phyloP scores from a whole-genome alignment of 1,284 basidiomycete species.

The Laetiporus sulphureus region DNA sequence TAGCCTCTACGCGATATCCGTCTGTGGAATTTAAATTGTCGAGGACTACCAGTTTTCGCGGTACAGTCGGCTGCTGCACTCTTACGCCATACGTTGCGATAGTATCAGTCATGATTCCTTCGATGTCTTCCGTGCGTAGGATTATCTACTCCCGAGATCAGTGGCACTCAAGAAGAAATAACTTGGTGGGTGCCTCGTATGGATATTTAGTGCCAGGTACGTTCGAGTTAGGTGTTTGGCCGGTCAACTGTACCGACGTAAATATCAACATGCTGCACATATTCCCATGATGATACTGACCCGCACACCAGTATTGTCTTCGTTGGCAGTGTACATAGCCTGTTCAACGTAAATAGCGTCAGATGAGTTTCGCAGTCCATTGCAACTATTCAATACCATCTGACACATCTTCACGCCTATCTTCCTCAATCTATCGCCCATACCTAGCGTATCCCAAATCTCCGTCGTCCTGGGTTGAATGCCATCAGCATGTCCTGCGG shows the following conservation, averaged over 20 bases:
- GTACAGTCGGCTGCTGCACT: slow-evolving; percentile 8
- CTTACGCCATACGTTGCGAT: background rate
- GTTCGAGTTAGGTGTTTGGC: slow-evolving; percentile 1
- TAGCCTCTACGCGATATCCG: slow-evolving; percentile 2
- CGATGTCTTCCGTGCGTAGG: slow-evolving; percentile 7
- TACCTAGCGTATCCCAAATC: slow-evolving; percentile 9
- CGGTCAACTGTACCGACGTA: no score
- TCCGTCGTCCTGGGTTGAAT: slow-evolving; percentile 13
- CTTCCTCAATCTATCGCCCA: slow-evolving; percentile 4
- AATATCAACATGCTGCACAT: no score
- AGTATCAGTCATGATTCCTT: slow-evolving; percentile 5
- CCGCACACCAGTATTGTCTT: no score
- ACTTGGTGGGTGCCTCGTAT: background rate
- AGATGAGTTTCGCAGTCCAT: no score
- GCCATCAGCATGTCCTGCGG: slow-evolving; percentile 11
- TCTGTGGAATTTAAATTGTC: background rate
- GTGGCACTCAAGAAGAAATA: background rate
- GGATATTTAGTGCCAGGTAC: background rate
- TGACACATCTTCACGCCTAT: no score
- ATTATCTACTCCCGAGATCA: slow-evolving; percentile 3
- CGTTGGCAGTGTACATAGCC: no score
- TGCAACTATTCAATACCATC: no score
- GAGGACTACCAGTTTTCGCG: slow-evolving; percentile 2
- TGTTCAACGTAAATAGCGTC: slow-evolving; percentile 1
- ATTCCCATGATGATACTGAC: no score